Evolutionary conservation across 2,329 filamentous ascomycete species (phyloP).

Genomic region (Trichoderma brevicompactum): DNA sequence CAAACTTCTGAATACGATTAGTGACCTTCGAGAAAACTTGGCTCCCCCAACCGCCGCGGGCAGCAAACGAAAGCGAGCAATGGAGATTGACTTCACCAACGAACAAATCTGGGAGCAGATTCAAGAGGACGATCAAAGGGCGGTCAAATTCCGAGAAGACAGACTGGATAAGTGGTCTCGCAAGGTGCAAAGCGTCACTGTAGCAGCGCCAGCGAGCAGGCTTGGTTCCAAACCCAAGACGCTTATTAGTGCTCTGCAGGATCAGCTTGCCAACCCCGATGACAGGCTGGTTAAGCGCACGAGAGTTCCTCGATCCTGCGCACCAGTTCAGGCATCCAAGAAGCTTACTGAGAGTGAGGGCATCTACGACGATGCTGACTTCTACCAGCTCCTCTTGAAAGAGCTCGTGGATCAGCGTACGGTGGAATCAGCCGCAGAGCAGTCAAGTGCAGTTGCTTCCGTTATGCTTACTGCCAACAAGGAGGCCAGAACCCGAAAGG

Average conservation of each 20-base stretch:
- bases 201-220: conserved; percentile 34
- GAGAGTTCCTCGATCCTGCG: conserved; percentile 74
- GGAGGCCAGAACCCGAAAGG: conserved; percentile 78
- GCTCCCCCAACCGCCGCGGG: conserved; percentile 55
- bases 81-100: conserved; percentile 61
- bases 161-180: conserved; percentile 89
- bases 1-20: conserved; percentile 81
- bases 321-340: conserved; percentile 67
- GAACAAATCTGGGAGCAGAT: conserved; percentile 75
- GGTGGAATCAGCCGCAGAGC: conserved; percentile 62
- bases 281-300: conserved; percentile 69
- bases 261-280: conserved; percentile 69
- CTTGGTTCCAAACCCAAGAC: conserved; percentile 42
- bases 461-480: conserved; percentile 70
- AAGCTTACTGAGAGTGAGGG: conserved; percentile 61
- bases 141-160: conserved; percentile 65
- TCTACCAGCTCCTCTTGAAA: conserved; percentile 91
- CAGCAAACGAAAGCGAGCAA: conserved; percentile 63
- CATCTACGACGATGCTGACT: conserved; percentile 92
- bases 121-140: conserved; percentile 64
- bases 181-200: conserved; percentile 62
- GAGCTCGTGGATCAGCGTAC: conserved; percentile 90
- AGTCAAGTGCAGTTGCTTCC: conserved; percentile 53
- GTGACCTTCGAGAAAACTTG: conserved; percentile 68
- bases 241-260: conserved; percentile 69